A percentile compares a stretch with the other conserved stretches of the same genome.
Conservation (phyloP, 345 rosid species). For the Pseudoturritis turrita region DNA sequence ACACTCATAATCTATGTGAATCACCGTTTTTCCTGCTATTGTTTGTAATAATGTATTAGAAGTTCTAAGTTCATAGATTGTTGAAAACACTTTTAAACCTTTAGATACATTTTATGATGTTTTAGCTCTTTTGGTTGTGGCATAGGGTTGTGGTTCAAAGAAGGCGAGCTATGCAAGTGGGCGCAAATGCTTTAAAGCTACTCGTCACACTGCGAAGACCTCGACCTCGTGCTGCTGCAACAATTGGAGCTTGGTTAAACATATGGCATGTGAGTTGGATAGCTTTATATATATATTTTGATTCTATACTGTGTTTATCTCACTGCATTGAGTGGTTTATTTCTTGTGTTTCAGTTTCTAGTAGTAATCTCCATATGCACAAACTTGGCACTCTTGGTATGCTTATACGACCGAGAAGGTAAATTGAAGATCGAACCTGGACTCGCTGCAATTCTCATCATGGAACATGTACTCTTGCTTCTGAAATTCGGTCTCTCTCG, state of each 20-base stretch:
- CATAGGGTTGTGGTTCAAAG: too few relatives aligned
- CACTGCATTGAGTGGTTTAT: not conserved
- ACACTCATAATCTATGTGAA: too few relatives aligned
- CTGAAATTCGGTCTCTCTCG: constrained; percentile 77
- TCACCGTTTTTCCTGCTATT: too few relatives aligned
- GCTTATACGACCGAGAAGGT: constrained; percentile 81
- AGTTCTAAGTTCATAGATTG: too few relatives aligned
- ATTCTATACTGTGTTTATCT: not conserved
- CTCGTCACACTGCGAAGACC: constrained; percentile 64
- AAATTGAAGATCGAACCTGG: constrained; percentile 94
- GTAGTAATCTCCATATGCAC: constrained; percentile 91
- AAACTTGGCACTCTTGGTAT: constrained; percentile 79
- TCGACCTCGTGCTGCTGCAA: constrained; percentile 65
- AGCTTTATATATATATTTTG: too few relatives aligned
- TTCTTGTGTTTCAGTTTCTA: constrained; percentile 61
- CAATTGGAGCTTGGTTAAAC: constrained; percentile 83
- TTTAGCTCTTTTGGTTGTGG: too few relatives aligned
- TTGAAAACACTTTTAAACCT: too few relatives aligned
- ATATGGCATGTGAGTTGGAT: too few relatives aligned
- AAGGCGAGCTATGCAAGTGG: too few relatives aligned
- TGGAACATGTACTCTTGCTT: constrained; percentile 76
- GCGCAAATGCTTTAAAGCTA: constrained; percentile 75
- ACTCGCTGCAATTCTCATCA: constrained; percentile 71
- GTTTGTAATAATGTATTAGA: too few relatives aligned
- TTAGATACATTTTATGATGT: too few relatives aligned